A percentile compares a stretch with the other conserved stretches of the same genome.
Evolutionary conservation across 129 eudicot genomes (phyloP).

Genomic region (Ambrosia trifida): DNA sequence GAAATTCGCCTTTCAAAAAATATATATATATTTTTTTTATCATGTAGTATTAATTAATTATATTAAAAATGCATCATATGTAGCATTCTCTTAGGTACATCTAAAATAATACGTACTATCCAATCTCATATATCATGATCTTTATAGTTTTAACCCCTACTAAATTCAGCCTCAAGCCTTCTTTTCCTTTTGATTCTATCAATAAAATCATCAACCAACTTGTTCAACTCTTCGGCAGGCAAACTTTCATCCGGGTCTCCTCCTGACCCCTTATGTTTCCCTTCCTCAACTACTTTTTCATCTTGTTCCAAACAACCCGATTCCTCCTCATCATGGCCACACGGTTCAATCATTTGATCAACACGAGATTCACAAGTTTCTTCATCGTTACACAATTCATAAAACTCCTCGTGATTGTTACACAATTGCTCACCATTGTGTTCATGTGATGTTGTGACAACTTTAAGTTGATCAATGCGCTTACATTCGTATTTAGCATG

Average conservation of each 20-base stretch:
- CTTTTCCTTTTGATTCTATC: slow-evolving; percentile 51
- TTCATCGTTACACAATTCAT: slow-evolving; percentile 13
- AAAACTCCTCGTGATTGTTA: slow-evolving; percentile 20
- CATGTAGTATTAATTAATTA: no score
- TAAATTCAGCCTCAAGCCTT: slow-evolving; percentile 42
- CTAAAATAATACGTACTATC: neutral
- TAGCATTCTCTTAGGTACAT: slow-evolving; percentile 15
- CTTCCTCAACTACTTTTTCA: slow-evolving; percentile 12
- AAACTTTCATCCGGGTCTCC: slow-evolving; percentile 27
- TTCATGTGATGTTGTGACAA: slow-evolving; percentile 6
- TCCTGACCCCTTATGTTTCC: slow-evolving; percentile 5
- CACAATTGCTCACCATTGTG: slow-evolving; percentile 15
- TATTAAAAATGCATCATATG: neutral
- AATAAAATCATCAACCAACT: slow-evolving; percentile 58
- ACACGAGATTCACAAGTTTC: slow-evolving; percentile 6
- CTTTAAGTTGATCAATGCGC: slow-evolving; percentile 9
- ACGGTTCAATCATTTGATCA: slow-evolving; percentile 8
- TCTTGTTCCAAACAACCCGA: slow-evolving; percentile 18
- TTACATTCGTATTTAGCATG: slow-evolving; percentile 17
- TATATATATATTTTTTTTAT: no score
- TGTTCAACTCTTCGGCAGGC: slow-evolving; percentile 48
- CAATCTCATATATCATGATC: neutral
- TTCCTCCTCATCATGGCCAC: slow-evolving; percentile 15
- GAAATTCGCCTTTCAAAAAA: no score
- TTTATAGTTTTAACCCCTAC: slow-evolving; percentile 33